Conservation (phyloP, 257 asterid genomes). For the Plantago ovata region DNA sequence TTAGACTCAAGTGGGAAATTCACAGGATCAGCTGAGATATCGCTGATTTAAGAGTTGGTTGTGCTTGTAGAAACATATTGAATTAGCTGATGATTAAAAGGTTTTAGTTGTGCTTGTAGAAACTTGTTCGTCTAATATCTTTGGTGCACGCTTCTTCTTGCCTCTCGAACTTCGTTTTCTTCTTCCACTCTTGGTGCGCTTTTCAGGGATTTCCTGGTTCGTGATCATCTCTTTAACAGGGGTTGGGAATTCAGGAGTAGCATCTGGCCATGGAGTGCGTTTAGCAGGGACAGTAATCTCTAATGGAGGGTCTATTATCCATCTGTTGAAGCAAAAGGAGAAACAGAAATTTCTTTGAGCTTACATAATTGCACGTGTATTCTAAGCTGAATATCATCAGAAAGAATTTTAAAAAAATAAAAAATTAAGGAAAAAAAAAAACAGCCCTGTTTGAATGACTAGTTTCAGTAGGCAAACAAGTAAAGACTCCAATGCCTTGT, state of each 20-base stretch:
- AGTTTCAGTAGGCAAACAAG: too few relatives aligned
- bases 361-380: not conserved
- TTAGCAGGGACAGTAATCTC: slow-evolving; percentile 85
- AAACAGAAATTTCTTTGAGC: not conserved
- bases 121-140: slow-evolving; percentile 41
- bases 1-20: slow-evolving; percentile 12
- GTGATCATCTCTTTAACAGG: slow-evolving; percentile 35
- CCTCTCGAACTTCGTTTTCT: slow-evolving; percentile 65
- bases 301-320: slow-evolving; percentile 87
- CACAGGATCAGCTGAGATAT: slow-evolving; percentile 25
- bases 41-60: too few relatives aligned
- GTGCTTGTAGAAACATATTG: slow-evolving; percentile 8
- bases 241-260: slow-evolving; percentile 81
- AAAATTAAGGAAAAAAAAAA: too few relatives aligned
- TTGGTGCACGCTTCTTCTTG: slow-evolving; percentile 61
- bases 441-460: too few relatives aligned
- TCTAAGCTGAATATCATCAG: too few relatives aligned
- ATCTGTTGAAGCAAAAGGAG: slow-evolving; percentile 37
- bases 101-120: slow-evolving; percentile 40
- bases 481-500: too few relatives aligned
- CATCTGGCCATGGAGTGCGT: slow-evolving; percentile 97
- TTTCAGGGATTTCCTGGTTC: slow-evolving; percentile 43
- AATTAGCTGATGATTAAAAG: slow-evolving; percentile 12
- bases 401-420: too few relatives aligned
- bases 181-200: slow-evolving; percentile 56